A percentile compares a stretch with the other conserved stretches of the same genome.
phyloP scores from a whole-genome alignment of 208 protist genomes.

The Endotrypanum monterogeii region DNA sequence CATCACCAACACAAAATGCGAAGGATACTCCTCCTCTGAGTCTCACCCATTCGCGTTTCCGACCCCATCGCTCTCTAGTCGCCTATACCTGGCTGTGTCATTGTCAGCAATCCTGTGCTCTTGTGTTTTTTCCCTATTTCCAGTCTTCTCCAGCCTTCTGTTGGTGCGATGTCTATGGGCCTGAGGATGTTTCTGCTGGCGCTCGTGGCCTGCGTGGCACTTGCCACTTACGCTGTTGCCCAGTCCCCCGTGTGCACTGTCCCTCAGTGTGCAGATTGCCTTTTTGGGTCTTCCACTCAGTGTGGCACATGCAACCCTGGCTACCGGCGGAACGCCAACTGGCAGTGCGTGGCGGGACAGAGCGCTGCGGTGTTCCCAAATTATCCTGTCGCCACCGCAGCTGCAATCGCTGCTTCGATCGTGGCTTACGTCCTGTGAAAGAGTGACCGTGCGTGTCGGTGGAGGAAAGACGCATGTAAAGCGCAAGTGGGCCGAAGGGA shows the following conservation, averaged over 20 bases:
- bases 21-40: background rate
- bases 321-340: slow-evolving; percentile 13
- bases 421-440: slow-evolving; percentile 20
- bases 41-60: background rate
- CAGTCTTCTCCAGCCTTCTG: no score
- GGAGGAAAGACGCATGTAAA: background rate
- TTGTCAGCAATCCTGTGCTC: background rate
- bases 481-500: no score
- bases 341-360: background rate
- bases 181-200: slow-evolving; percentile 23
- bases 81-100: background rate
- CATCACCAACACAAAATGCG: background rate
- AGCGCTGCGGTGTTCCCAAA: slow-evolving; percentile 13
- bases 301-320: slow-evolving; percentile 19
- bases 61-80: background rate
- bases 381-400: slow-evolving; percentile 9
- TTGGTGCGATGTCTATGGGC: slow-evolving; percentile 9
- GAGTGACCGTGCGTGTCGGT: background rate
- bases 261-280: slow-evolving; percentile 11
- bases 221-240: slow-evolving; percentile 12
- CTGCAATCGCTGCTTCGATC: background rate
- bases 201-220: slow-evolving; percentile 12
- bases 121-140: background rate
- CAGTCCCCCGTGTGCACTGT: slow-evolving; percentile 10
- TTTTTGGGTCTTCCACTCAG: slow-evolving; percentile 9